Conservation (phyloP, 352 stramenopile genomes). For the Pythium dissotocum region DNA sequence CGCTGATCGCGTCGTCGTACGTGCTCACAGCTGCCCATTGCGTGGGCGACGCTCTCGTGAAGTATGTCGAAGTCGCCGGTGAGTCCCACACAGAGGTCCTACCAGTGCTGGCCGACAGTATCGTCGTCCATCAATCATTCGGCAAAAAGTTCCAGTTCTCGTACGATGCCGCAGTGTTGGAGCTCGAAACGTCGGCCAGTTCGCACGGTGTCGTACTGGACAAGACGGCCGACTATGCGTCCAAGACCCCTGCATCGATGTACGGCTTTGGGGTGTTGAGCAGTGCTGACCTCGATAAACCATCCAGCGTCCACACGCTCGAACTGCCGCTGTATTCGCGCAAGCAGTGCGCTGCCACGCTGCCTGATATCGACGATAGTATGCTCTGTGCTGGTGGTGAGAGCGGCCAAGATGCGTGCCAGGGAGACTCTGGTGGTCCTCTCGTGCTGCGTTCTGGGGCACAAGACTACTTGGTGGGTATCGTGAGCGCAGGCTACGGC, state of each 20-base stretch:
- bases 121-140: conserved; percentile 29
- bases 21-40: conserved; percentile 49
- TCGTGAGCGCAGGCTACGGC: conserved; percentile 42
- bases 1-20: conserved; percentile 36
- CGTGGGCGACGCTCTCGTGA: conserved; percentile 29
- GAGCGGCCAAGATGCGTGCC: conserved; percentile 34
- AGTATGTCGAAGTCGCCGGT: conserved; percentile 31
- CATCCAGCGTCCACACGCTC: conserved; percentile 20
- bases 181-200: conserved; percentile 28
- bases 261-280: conserved; percentile 30
- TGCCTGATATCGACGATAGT: conserved; percentile 36
- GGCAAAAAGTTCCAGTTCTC: conserved; percentile 28
- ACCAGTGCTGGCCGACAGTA: conserved; percentile 20
- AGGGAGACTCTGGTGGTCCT: conserved; percentile 39
- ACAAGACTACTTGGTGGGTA: conserved; percentile 27
- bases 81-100: conserved; percentile 23
- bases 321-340: conserved; percentile 30
- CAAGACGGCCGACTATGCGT: conserved; percentile 25
- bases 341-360: conserved; percentile 21
- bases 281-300: conserved; percentile 15
- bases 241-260: conserved; percentile 29
- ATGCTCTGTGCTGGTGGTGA: conserved; percentile 38
- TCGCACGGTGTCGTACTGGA: conserved; percentile 28
- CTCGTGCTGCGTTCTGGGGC: conserved; percentile 25
- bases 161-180: conserved; percentile 38